phyloP scores from a whole-genome alignment of 306 rosid species.

The Dalbergia cochinchinensis region DNA sequence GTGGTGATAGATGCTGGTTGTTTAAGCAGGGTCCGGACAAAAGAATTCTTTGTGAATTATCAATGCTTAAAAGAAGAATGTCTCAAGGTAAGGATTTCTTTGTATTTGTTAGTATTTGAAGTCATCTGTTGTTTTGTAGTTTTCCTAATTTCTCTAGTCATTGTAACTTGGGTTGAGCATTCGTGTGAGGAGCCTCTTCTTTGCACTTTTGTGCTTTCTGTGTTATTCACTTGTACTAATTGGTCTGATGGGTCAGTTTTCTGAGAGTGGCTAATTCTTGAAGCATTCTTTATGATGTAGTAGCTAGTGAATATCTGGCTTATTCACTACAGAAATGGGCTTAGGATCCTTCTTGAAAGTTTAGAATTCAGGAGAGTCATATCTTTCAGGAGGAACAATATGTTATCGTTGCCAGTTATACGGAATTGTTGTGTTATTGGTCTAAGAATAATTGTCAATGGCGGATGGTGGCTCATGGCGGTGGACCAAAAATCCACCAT shows the following conservation, averaged over 20 bases:
- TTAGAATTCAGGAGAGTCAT: neutral
- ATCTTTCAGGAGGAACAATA: constrained; percentile 9
- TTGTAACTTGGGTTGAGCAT: constrained; percentile 19
- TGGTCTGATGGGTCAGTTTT: constrained; percentile 20
- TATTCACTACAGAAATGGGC: constrained; percentile 25
- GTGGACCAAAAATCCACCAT: too few species aligned
- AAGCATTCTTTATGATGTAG: constrained; percentile 6
- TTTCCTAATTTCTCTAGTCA: constrained; percentile 36
- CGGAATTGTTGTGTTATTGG: neutral
- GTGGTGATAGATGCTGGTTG: constrained; percentile 34
- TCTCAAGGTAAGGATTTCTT: constrained; percentile 73
- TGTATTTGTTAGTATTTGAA: constrained; percentile 10
- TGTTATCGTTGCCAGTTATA: constrained; percentile 20
- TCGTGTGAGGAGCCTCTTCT: neutral
- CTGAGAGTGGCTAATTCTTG: constrained; percentile 14
- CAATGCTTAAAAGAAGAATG: constrained; percentile 95
- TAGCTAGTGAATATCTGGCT: constrained; percentile 20
- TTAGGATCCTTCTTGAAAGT: constrained; percentile 21
- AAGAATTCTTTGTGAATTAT: constrained; percentile 83
- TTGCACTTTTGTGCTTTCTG: constrained; percentile 4
- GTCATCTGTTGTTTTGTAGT: constrained; percentile 25
- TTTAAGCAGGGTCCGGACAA: constrained; percentile 79
- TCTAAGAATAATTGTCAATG: too few species aligned
- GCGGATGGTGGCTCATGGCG: too few species aligned
- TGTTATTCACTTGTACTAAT: constrained; percentile 3